Percentiles rank a stretch among this genome's conserved stretches.
Conservation (phyloP, 352 stramenopile genomes). For the Pythium monospermum region DNA sequence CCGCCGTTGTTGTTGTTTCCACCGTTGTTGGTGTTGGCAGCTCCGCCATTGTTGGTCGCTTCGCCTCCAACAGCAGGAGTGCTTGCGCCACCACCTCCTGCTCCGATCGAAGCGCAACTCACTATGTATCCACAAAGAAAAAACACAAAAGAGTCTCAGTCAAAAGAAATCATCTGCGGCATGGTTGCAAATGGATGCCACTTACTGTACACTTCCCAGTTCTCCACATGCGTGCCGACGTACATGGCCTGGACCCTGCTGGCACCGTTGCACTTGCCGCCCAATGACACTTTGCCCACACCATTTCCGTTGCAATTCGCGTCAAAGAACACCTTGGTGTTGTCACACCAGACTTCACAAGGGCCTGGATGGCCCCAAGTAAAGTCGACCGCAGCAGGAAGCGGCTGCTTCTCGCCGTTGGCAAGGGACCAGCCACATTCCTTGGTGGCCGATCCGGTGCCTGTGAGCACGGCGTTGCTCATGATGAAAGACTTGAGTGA, state of each 20-base stretch:
- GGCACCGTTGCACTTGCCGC: constrained; percentile 8
- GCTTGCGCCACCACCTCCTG: background rate
- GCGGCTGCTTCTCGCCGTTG: constrained; percentile 1
- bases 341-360: constrained; percentile 7
- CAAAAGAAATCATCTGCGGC: no score
- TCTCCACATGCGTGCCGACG: constrained; percentile 5
- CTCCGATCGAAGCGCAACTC: background rate
- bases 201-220: constrained; percentile 12
- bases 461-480: constrained; percentile 5
- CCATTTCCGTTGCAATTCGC: constrained; percentile 2
- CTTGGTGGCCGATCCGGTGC: constrained; percentile 5
- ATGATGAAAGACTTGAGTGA: constrained; percentile 13
- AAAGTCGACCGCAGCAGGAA: constrained; percentile 7
- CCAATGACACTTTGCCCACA: constrained; percentile 4
- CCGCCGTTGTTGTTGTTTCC: background rate
- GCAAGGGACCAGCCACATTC: constrained; percentile 4
- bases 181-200: background rate
- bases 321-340: constrained; percentile 7
- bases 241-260: constrained; percentile 14
- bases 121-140: background rate
- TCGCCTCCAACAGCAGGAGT: background rate
- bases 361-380: constrained; percentile 10
- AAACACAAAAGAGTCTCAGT: background rate
- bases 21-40: constrained; percentile 1
- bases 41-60: background rate